Base-by-base conservation (phyloP, 352 stramenopile genomes). In the Globisporangium viniferum region DNA sequence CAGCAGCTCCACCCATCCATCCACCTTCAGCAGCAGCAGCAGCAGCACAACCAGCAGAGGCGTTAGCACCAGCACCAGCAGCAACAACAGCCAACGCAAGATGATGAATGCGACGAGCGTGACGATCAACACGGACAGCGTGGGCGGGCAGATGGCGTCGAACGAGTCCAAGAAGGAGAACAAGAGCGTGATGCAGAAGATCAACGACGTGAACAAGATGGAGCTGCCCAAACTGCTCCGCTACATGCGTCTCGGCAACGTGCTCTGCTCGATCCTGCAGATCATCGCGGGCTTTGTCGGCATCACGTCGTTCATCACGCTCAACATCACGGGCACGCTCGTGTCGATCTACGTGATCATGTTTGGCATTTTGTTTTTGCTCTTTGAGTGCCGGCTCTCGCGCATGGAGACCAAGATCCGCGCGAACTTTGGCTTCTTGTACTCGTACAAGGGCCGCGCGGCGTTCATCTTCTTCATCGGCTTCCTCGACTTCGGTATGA, bases 341-440 rank as follows among this genome's bases (percentile, higher is more conserved):
- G 86, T 95, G 73, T 93, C 86, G 58, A 90, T 95, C 71, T 95
- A 95, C 77, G 88, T 95, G 58, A 94, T 95, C 73, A 92, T 93
- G 80, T 95, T 95, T 69, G 88, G 86, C 75, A 73, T 94, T 14
- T 69, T 95, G 12, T 94, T 95, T 62, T 60, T 95, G 71, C 83
- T 95, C 41, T 95, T 95, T 64, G 88, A 95, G 75, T 95, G 88
- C 73, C 88, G 88, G 53, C 75, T 95, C n/a, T 91, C 81, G 63
- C 84, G 84, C 71, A 95, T 95, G 88, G 88, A 95, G 76, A 76
- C 67, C 48, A 80, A 74, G 58, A 95, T 95, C 68, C 88, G 88
- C 68, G 68, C 78, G 59, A 94, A 95, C 72, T 95, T 95, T 73
- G 88, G 88, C 63, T 95, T 95, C 70, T 66, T 95, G 14, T 95